These are phyloP conservation scores for Pulveroboletus sp. DNA, from an alignment of 768 basidiomycete genomes.

Conservation along the genomic window DNA sequence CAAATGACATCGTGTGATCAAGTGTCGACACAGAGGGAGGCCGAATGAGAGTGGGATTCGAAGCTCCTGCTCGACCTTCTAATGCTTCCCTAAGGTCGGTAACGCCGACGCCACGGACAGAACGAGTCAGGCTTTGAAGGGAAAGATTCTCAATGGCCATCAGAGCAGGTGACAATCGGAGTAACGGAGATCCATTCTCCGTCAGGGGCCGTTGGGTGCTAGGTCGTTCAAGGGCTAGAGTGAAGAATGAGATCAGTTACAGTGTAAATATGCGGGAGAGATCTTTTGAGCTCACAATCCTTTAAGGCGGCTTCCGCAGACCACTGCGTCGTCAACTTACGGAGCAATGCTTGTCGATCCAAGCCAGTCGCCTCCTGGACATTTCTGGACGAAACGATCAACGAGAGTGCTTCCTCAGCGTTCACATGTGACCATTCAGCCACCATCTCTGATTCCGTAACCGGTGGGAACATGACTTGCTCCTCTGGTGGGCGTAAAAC, in stretches of 20 bases:
- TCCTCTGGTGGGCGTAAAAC: conserved; percentile 44
- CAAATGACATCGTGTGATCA: conserved; percentile 58
- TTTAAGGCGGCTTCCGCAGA: conserved; percentile 69
- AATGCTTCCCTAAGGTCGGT: conserved; percentile 86
- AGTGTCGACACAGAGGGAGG: conserved; percentile 76
- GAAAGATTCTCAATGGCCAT: conserved; percentile 94
- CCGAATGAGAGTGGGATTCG: conserved; percentile 67
- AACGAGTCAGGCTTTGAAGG: conserved; percentile 77
- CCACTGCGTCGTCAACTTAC: conserved; percentile 62
- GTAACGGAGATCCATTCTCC: conserved; percentile 70
- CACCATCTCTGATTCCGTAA: conserved; percentile 21
- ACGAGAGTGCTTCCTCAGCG: conserved; percentile 49
- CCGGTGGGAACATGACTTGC: conserved; percentile 40
- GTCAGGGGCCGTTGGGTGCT: conserved; percentile 57
- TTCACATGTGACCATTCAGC: conserved; percentile 42
- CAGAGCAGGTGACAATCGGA: conserved; percentile 79
- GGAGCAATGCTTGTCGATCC: conserved; percentile 53
- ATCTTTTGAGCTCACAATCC: conserved; percentile 56
- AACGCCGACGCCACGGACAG: conserved; percentile 80
- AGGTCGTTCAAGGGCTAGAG: conserved; percentile 53
- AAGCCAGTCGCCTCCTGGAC: conserved; percentile 66
- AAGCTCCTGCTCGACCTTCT: conserved; percentile 81
- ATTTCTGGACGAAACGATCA: conserved; percentile 49
- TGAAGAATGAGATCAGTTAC: conserved; percentile 5
- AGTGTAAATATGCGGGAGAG: conserved; percentile 10